Evolutionary conservation across 139 green algal species (phyloP).

Genomic region (Micractinium conductrix): DNA sequence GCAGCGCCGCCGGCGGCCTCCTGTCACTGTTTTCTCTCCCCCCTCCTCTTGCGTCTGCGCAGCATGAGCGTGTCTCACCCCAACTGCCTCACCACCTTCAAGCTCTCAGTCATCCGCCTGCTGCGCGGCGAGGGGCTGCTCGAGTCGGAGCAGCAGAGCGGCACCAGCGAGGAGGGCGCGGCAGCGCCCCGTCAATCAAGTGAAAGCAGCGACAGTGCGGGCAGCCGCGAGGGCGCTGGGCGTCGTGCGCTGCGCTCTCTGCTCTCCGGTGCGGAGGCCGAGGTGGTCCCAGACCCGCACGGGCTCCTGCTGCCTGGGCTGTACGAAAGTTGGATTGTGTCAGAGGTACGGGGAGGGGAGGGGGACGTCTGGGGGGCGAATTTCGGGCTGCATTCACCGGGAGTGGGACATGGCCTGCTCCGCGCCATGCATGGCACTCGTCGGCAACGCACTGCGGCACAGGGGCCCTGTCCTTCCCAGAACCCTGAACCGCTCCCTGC

Average conservation of each 20-base stretch:
- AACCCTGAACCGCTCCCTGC: background rate
- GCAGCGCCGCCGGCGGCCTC: background rate
- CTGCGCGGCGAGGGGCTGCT: background rate
- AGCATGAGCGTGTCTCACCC: constrained; percentile 32
- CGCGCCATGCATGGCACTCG: background rate
- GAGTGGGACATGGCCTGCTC: background rate
- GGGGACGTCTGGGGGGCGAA: background rate
- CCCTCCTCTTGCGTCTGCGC: background rate
- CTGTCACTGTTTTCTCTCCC: background rate
- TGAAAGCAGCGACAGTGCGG: background rate
- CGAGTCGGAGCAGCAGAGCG: background rate
- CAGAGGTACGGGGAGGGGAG: background rate
- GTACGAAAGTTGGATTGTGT: constrained; percentile 40
- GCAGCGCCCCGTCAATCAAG: background rate
- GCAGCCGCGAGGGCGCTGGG: background rate
- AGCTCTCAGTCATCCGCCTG: constrained; percentile 23
- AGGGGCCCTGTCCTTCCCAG: background rate
- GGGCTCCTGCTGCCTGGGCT: constrained; percentile 16
- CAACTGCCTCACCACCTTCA: constrained; percentile 38
- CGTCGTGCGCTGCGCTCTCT: background rate
- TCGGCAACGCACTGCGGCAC: too few relatives aligned
- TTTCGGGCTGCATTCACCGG: background rate
- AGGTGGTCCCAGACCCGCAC: background rate
- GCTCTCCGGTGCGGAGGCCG: constrained; percentile 2
- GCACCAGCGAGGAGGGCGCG: background rate